A percentile compares a stretch with the other conserved stretches of the same genome.
These are phyloP conservation scores for Fusarium veterinarium DNA, from an alignment of 2,329 filamentous ascomycete species.

Conservation along the genomic window DNA sequence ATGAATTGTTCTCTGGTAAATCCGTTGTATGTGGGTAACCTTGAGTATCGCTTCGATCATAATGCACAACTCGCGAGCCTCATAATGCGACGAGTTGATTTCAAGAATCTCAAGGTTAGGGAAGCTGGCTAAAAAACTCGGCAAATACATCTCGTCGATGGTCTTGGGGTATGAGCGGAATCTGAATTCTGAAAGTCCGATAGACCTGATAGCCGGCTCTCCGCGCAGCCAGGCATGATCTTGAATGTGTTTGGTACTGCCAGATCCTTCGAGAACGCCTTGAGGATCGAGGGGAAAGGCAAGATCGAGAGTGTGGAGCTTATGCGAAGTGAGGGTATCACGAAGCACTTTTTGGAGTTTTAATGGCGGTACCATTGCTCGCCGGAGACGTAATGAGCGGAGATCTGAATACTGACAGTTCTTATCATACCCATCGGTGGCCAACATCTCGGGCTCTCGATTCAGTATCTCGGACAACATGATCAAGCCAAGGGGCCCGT, in stretches of 20 bases:
- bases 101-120: conserved; percentile 52
- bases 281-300: conserved; percentile 48
- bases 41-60: conserved; percentile 48
- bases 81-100: conserved; percentile 48
- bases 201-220: conserved; percentile 46
- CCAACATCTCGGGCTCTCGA: conserved; percentile 20
- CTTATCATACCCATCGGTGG: conserved; percentile 13
- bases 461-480: conserved; percentile 27
- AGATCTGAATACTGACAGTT: conserved; percentile 43
- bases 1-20: conserved; percentile 49
- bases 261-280: conserved; percentile 39
- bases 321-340: conserved; percentile 42
- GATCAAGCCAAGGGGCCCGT: conserved; percentile 37
- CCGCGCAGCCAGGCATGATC: conserved; percentile 52
- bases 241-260: conserved; percentile 46
- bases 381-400: conserved; percentile 45
- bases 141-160: conserved; percentile 48
- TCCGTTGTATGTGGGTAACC: conserved; percentile 46
- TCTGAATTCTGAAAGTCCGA: conserved; percentile 52
- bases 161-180: conserved; percentile 47
- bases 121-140: conserved; percentile 51
- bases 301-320: conserved; percentile 51
- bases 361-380: conserved; percentile 40
- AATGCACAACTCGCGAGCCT: conserved; percentile 45
- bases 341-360: conserved; percentile 42